Base-by-base conservation (phyloP, 345 rosid species). In the thale cress (Arabidopsis thaliana) region DNA sequence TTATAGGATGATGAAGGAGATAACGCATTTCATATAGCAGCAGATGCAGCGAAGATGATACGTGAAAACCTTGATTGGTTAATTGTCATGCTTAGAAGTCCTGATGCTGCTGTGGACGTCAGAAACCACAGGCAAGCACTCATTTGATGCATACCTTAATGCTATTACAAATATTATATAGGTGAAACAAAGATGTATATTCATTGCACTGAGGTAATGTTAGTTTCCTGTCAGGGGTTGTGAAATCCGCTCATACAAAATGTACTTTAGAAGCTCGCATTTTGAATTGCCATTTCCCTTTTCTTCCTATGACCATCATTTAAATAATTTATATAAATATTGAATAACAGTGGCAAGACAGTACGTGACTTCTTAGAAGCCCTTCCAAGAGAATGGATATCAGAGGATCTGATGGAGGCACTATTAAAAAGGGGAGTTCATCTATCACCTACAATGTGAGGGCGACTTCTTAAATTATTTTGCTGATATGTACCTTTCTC, bases 51-150 rank as follows among this genome's bases (percentile, higher is more conserved):
- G 75, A 95, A 88, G 85, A 92, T 92, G 97, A 92, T 90, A 62
- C 91, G 99, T 69, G 99, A 95, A 84, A 95, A 95, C 80, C 98
- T 95, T 84, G 92, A 85, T 52, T 95, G 99, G 93, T 87, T 95
- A 36, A 89, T 92, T 77, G 64, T 89, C 44, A 95, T 95, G 97
- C 98, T 95, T 72, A 78, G 81, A 71, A 83, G 82, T 71, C 93
- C 91, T 48, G 83, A 88, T 84, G 93, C 93, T 74, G 96, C 89
- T 23, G 85, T 92, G 79, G 91, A 88, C 66, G 89, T 87, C 49
- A 85, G 97, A 82, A 95, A 92, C 81, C 97, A 89, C 86, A 89
- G 99, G 99, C 84, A 80, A 83, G 88, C 81, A 49, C 62, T 41
- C 9, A 51, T 75, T 71, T 58, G 50, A 66, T 59, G 46, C 52